These are phyloP conservation scores for Penicillium coprophilum DNA, from an alignment of 495 filamentous ascomycete species.

Conservation along the genomic window DNA sequence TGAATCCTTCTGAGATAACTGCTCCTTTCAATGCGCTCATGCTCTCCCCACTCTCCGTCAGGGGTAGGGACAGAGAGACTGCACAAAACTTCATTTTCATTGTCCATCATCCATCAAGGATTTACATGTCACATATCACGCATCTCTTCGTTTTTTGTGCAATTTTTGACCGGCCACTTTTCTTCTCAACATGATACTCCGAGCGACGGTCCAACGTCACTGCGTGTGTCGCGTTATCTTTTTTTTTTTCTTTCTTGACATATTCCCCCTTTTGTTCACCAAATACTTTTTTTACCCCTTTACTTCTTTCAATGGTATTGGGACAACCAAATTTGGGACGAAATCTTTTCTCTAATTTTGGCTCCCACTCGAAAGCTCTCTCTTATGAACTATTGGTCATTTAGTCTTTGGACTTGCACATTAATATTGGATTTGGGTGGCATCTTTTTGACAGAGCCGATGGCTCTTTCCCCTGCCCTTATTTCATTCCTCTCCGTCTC, in stretches of 20 bases:
- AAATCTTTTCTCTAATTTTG: conserved; percentile 15
- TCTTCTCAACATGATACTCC: conserved; percentile 31
- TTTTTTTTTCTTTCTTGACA: conserved; percentile 24
- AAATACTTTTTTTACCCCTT: conserved; percentile 18
- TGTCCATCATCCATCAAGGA: conserved; percentile 27
- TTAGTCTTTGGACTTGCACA: conserved; percentile 17
- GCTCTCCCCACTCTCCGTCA: conserved; percentile 8
- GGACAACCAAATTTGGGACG: conserved; percentile 28
- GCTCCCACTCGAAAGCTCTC: conserved; percentile 18
- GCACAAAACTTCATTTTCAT: conserved; percentile 33
- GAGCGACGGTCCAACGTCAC: conserved; percentile 20
- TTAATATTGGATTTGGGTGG: conserved; percentile 35
- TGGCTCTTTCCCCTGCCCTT: conserved; percentile 15
- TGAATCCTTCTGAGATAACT: neutral
- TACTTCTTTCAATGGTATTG: conserved; percentile 24
- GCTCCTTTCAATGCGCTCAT: conserved; percentile 12
- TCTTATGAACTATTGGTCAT: conserved; percentile 25
- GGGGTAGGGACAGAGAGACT: conserved; percentile 21
- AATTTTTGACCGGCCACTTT: conserved; percentile 30
- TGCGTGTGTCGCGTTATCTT: conserved; percentile 25
- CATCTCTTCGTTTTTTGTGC: conserved; percentile 33
- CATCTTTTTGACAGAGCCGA: conserved; percentile 30
- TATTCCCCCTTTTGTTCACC: conserved; percentile 37
- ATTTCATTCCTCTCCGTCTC: conserved; percentile 19
- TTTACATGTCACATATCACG: conserved; percentile 30